Percentiles rank a stretch among this genome's conserved stretches.
Evolutionary conservation across 352 stramenopile species (phyloP).

Genomic region (Phytophthora chlamydospora): DNA sequence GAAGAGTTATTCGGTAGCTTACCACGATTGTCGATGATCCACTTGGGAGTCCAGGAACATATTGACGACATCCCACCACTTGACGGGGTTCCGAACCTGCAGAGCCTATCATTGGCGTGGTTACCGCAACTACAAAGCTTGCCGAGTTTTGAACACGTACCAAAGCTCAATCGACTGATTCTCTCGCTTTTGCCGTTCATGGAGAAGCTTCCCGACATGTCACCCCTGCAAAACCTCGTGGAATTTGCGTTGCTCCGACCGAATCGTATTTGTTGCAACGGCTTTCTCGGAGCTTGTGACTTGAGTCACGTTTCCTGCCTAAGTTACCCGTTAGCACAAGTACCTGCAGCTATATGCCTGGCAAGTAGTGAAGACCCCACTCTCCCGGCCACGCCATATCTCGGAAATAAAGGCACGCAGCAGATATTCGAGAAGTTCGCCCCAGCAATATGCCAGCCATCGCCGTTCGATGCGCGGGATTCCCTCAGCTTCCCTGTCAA

Average conservation of each 20-base stretch:
- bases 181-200: slow-evolving; percentile 21
- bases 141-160: slow-evolving; percentile 21
- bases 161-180: slow-evolving; percentile 13
- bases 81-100: slow-evolving; percentile 22
- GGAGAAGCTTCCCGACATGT: slow-evolving; percentile 25
- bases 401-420: slow-evolving; percentile 12
- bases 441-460: slow-evolving; percentile 14
- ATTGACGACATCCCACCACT: slow-evolving; percentile 22
- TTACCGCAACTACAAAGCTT: slow-evolving; percentile 22
- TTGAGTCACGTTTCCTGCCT: slow-evolving; percentile 32
- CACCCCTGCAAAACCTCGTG: slow-evolving; percentile 15
- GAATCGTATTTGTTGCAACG: slow-evolving; percentile 40
- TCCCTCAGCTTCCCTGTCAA: slow-evolving; percentile 14
- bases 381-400: slow-evolving; percentile 6
- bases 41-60: slow-evolving; percentile 22
- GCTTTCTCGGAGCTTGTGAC: slow-evolving; percentile 37
- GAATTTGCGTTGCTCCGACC: slow-evolving; percentile 19
- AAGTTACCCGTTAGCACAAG: slow-evolving; percentile 3
- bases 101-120: slow-evolving; percentile 28
- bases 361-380: neutral
- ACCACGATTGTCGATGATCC: slow-evolving; percentile 20
- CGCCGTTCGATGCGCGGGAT: slow-evolving; percentile 10
- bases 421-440: slow-evolving; percentile 24
- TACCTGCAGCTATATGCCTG: slow-evolving; percentile 20
- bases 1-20: slow-evolving; percentile 32